Evolutionary conservation across 2,329 filamentous ascomycete species (phyloP), one percentile per base, ranked within the genome.

Genomic region (Fusarium redolens): DNA sequence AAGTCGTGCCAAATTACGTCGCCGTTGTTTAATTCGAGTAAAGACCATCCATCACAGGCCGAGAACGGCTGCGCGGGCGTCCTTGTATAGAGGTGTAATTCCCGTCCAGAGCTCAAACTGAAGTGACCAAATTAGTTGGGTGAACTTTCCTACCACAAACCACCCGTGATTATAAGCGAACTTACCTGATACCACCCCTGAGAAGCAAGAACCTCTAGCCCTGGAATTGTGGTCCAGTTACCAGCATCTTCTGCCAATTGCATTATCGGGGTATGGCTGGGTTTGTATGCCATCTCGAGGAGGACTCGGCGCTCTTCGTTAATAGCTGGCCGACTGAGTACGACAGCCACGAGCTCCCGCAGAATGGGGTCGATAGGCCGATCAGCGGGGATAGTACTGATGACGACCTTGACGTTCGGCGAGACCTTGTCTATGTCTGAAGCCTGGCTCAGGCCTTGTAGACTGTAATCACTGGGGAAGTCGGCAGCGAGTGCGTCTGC

Each of bases 261-360:
- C 91, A 98, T 98, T 74, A 97, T 83, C 12, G 92, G 89, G 8
- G 96, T 99, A 58, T 93, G 88, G 1, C 89, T 86, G 25, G 96
- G 96, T 82, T 96, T 97, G 82, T 99, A 99, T 4, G 96, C 96
- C 95, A 99, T 97, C 82, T 99, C 96, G 7, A 98, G 84, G 68
- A 98, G 83, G 17, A 96, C 89, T 25, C 89, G 88, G 31, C 82
- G 83, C 10, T 82, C 82, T 30, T 63, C 64, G 71, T 78, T 79
- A 76, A 61, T 77, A 68, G 77, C 80, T 68, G 78, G 82, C 30
- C 81, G 81, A 65, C 84, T 83, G n/a, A 91, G 79, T 38, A 90
- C 77, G 20, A 85, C 82, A 9, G 84, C 82, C 14, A 98, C 83
- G 4, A 93, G 86, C 74, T 91, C 89, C 28, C 88, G 87, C 82